Conservation (phyloP, 192 early-diverging fungal genomes). For the Entophlyctis luteolus region DNA sequence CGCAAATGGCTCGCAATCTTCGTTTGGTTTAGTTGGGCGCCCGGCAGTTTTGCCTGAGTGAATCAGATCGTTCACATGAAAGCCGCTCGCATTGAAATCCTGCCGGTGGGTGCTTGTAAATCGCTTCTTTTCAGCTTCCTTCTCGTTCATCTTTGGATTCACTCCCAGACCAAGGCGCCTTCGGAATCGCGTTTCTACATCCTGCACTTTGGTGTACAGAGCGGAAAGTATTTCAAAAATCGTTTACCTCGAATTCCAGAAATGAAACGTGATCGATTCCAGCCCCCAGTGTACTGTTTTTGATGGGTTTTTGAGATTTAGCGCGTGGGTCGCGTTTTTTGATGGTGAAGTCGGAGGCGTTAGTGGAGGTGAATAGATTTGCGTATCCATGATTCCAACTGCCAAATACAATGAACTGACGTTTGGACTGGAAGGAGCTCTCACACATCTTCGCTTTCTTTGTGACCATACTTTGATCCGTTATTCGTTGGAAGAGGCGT, state of each 20-base stretch:
- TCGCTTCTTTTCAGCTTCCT: slow-evolving; percentile 14
- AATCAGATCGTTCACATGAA: slow-evolving; percentile 9
- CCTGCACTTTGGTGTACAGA: too few relatives aligned
- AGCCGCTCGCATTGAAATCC: slow-evolving; percentile 21
- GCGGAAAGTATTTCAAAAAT: neutral
- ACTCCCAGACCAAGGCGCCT: slow-evolving; percentile 6
- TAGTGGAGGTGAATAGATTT: slow-evolving; percentile 8
- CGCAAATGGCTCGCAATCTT: slow-evolving; percentile 7
- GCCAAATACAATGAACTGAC: neutral
- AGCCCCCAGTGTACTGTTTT: slow-evolving; percentile 7
- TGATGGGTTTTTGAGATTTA: slow-evolving; percentile 24
- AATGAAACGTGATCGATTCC: slow-evolving; percentile 26
- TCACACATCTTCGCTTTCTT: slow-evolving; percentile 22
- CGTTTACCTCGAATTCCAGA: slow-evolving; percentile 8
- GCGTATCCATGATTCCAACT: slow-evolving; percentile 16
- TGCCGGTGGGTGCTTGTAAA: slow-evolving; percentile 20
- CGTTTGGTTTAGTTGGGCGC: neutral
- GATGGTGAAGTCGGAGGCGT: slow-evolving; percentile 1
- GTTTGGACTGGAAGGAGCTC: neutral
- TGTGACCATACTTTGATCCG: neutral
- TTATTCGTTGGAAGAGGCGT: neutral
- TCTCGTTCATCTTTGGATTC: slow-evolving; percentile 2
- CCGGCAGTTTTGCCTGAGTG: neutral
- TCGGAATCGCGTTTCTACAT: slow-evolving; percentile 21
- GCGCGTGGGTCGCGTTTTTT: slow-evolving; percentile 20